phyloP scores from a whole-genome alignment of 768 basidiomycete genomes.

The Mycena vulgaris region DNA sequence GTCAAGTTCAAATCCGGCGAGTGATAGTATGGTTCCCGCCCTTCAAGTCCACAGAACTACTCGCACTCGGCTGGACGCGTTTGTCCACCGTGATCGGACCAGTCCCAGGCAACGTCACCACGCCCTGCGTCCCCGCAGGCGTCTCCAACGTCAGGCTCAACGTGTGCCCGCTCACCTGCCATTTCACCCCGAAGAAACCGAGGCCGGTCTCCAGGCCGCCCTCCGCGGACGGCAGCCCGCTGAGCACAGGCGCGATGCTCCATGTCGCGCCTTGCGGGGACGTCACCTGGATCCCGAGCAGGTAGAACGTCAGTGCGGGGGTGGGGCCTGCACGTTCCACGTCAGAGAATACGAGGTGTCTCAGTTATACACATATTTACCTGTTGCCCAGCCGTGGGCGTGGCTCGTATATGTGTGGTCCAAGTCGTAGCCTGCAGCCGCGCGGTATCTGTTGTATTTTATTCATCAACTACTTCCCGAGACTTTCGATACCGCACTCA shows the following conservation, averaged over 20 bases:
- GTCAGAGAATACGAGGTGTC: neutral
- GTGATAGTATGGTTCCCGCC: conserved; percentile 34
- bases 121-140: conserved; percentile 46
- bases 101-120: conserved; percentile 46
- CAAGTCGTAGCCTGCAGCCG: conserved; percentile 61
- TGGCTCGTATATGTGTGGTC: conserved; percentile 64
- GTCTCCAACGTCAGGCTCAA: conserved; percentile 44
- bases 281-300: conserved; percentile 61
- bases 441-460: conserved; percentile 53
- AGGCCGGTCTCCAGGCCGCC: conserved; percentile 63
- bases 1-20: neutral
- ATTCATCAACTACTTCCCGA: neutral
- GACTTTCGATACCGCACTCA: conserved; percentile 36
- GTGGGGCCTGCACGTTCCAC: conserved; percentile 54
- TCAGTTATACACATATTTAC: neutral
- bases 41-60: conserved; percentile 17
- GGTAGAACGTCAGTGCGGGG: conserved; percentile 62
- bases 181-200: conserved; percentile 62
- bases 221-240: conserved; percentile 57
- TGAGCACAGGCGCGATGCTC: conserved; percentile 60
- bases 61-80: neutral
- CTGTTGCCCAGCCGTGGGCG: conserved; percentile 64
- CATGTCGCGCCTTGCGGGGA: conserved; percentile 59
- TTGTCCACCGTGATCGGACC: conserved; percentile 40
- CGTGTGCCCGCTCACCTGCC: conserved; percentile 43